Evolutionary conservation across 2,329 filamentous ascomycete genomes (phyloP).

Genomic region (Immersiporthe knoxdaviesiana): DNA sequence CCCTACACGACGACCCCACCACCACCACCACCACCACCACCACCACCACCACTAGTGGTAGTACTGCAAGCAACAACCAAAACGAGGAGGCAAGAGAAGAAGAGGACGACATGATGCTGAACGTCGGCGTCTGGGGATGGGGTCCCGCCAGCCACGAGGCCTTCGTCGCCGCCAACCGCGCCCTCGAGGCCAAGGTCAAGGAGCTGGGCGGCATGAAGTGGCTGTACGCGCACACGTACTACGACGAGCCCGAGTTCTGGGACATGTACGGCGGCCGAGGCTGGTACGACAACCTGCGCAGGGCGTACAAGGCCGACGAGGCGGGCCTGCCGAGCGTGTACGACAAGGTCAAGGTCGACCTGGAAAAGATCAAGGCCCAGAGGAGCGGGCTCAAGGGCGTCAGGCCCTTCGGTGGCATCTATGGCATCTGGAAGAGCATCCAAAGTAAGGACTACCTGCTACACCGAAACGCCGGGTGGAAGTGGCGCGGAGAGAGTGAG

Average conservation of each 20-base stretch:
- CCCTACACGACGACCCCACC: conserved; percentile 49
- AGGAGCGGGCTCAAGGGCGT: conserved; percentile 49
- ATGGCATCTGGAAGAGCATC: conserved; percentile 63
- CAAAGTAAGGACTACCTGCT: conserved; percentile 59
- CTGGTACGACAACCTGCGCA: conserved; percentile 65
- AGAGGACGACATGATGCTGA: conserved; percentile 52
- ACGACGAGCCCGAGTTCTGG: conserved; percentile 74
- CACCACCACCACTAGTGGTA: too few relatives aligned
- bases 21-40: too few relatives aligned
- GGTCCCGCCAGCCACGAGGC: conserved; percentile 59
- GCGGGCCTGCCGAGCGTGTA: conserved; percentile 67
- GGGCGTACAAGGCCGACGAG: conserved; percentile 60
- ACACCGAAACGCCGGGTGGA: conserved; percentile 58
- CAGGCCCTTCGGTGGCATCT: conserved; percentile 62
- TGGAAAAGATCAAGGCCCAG: conserved; percentile 40
- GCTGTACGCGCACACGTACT: conserved; percentile 86
- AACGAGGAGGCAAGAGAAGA: background rate
- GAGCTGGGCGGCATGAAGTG: conserved; percentile 80
- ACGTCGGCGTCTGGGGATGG: conserved; percentile 79
- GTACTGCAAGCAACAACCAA: too few relatives aligned
- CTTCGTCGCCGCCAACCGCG: conserved; percentile 73
- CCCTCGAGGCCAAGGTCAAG: conserved; percentile 69
- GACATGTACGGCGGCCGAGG: conserved; percentile 58
- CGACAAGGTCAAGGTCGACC: conserved; percentile 66
- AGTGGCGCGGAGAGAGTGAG: conserved; percentile 45